Percentiles rank a stretch among this genome's conserved stretches.
Conservation (phyloP, 1,284 basidiomycete species). For the Pseudozyma sp. region DNA sequence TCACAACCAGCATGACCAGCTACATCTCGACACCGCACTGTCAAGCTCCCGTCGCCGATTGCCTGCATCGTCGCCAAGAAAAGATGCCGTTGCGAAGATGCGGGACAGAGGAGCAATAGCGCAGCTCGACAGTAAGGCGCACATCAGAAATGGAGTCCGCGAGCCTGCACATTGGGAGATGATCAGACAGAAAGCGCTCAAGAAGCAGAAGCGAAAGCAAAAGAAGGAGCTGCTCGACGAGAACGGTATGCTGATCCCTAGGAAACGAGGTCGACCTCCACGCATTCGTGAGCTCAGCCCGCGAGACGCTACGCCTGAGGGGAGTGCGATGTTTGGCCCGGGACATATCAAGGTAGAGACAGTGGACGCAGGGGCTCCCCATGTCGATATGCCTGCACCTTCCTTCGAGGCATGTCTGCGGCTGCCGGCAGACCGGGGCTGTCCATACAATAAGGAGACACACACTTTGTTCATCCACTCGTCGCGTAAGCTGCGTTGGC, state of each 20-base stretch:
- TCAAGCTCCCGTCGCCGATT: not conserved
- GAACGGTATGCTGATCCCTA: constrained; percentile 1
- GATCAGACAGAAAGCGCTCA: not conserved
- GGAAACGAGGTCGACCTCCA: constrained; percentile 21
- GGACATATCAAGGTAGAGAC: constrained; percentile 14
- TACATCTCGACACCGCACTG: no score
- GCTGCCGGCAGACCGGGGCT: constrained; percentile 6
- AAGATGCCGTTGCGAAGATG: not conserved
- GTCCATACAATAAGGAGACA: constrained; percentile 19
- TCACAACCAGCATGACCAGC: not conserved
- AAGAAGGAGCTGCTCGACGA: constrained; percentile 6
- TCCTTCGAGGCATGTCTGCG: constrained; percentile 11
- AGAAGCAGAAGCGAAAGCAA: constrained; percentile 9
- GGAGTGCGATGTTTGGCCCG: not conserved
- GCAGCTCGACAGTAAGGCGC: not conserved
- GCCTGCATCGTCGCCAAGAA: not conserved
- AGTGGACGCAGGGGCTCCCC: not conserved
- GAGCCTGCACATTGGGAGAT: not conserved
- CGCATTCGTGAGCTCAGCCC: constrained; percentile 2
- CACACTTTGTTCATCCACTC: constrained; percentile 34
- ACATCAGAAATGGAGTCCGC: not conserved
- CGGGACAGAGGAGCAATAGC: not conserved
- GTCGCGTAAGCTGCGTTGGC: constrained; percentile 21
- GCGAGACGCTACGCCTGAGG: not conserved
- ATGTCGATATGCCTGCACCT: not conserved